Evolutionary conservation across 495 filamentous ascomycete species (phyloP), one percentile per base, ranked within the genome.

Genomic region (Cetradonia linearis): DNA sequence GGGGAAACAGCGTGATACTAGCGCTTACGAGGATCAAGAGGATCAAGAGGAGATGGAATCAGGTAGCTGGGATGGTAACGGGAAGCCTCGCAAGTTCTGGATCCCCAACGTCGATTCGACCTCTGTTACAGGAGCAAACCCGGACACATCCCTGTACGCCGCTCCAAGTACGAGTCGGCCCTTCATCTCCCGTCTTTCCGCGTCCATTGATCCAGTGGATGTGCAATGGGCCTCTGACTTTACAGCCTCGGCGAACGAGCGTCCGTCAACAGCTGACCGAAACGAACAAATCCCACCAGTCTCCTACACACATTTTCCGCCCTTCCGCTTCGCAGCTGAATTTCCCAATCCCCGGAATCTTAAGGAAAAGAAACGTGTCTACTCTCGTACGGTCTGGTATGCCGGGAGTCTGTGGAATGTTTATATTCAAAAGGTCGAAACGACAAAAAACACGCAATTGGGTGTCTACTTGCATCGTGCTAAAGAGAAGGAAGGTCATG

Each of bases 401-500:
- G 81, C 81, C 18, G 81, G 81, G 20, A 77, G 73, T 37, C 71
- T 81, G 30, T 83, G 81, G 81, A 83, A 83, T 56, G 77, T 83
- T 25, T 83, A 83, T 65, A 81, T 83, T 27, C 81, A 83, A 64
- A 83, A 82, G 57, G 78, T 83, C 8, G 74, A 74, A 9, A 75
- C 77, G 1, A 69, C 71, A 9, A 80, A 80, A 59, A 77, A 75
- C 48, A 73, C 77, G 11, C 81, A 83, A 63, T 69, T 83, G 10
- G 81, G 81, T 28, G 80, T 83, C 33, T 83, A 83, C 63, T 72
- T 83, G 11, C 81, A 83, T 61, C 78, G 81, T 27, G 81, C 81
- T 3, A 81, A 81, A 59, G 80, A 83, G 44, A 71, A 75, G 30
- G 79, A 83, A 48, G 72, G 70, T 11, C 76, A 76, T 44, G 76